Percentiles rank a stretch among this genome's conserved stretches.
phyloP scores from a whole-genome alignment of 805 yeast species.

The Cyberlindnera lachancei region DNA sequence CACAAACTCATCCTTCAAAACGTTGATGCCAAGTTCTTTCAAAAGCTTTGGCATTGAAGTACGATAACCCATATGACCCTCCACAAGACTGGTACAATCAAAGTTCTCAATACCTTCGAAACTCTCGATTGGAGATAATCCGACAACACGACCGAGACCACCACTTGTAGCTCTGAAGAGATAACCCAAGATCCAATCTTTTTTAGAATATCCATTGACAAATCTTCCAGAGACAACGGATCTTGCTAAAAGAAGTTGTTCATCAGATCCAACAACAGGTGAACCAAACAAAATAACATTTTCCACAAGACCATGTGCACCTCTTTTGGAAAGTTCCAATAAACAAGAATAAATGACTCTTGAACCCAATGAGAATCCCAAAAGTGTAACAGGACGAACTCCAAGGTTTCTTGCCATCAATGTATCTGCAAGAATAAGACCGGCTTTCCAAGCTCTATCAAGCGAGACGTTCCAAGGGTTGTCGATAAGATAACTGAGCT shows the following conservation, averaged over 20 bases:
- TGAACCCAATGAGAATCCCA: conserved; percentile 92
- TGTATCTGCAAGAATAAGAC: conserved; percentile 85
- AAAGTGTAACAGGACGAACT: conserved; percentile 81
- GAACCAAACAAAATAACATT: conserved; percentile 84
- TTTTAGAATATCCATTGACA: conserved; percentile 83
- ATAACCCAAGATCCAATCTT: conserved; percentile 95
- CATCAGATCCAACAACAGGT: conserved; percentile 73
- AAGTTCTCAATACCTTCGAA: conserved; percentile 69
- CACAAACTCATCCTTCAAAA: conserved; percentile 81
- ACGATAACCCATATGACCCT: conserved; percentile 97
- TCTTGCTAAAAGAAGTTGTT: conserved; percentile 70
- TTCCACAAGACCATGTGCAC: conserved; percentile 83
- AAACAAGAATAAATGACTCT: conserved; percentile 87
- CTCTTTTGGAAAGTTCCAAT: conserved; percentile 73
- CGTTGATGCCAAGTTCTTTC: conserved; percentile 65
- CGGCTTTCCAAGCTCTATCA: conserved; percentile 97
- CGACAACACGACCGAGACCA: conserved; percentile 86
- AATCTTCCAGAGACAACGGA: conserved; percentile 86
- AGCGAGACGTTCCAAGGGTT: conserved; percentile 98
- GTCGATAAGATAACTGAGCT: conserved; percentile 81
- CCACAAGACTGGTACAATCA: conserved; percentile 80
- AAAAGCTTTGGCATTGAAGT: conserved; percentile 83
- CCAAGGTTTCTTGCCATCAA: conserved; percentile 83
- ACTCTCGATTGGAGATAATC: conserved; percentile 67
- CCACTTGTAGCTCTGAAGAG: conserved; percentile 93